These are phyloP conservation scores for Coemansia sp. DNA, from an alignment of 192 early-diverging fungal genomes.

Conservation along the genomic window DNA sequence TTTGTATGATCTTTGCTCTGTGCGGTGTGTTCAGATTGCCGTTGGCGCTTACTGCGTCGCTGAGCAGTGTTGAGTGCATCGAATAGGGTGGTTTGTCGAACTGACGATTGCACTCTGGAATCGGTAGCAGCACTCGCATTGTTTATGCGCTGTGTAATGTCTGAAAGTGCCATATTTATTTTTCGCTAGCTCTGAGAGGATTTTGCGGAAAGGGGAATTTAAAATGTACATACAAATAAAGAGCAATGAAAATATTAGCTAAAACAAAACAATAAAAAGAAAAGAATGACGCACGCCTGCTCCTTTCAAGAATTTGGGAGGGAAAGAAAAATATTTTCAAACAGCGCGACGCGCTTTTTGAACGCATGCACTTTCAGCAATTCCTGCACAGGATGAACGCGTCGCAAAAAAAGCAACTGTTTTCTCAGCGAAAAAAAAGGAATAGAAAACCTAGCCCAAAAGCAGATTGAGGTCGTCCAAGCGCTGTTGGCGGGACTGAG, in stretches of 20 bases:
- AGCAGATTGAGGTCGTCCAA: conserved; percentile 48
- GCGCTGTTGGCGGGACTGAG: conserved; percentile 51
- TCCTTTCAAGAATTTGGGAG: too few relatives aligned
- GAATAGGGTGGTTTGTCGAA: conserved; percentile 42
- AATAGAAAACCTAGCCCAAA: conserved; percentile 19
- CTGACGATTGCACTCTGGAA: background rate
- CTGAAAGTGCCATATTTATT: conserved; percentile 29
- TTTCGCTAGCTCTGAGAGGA: background rate
- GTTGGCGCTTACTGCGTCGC: conserved; percentile 31
- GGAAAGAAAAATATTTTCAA: background rate
- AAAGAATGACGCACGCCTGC: conserved; percentile 5
- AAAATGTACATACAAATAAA: background rate
- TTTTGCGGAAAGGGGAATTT: background rate
- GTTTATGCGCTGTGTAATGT: conserved; percentile 41
- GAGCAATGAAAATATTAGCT: background rate
- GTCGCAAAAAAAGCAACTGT: background rate
- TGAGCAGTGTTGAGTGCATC: conserved; percentile 33
- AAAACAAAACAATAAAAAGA: background rate
- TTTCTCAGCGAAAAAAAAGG: background rate
- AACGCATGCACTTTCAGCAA: background rate
- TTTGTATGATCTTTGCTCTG: conserved; percentile 18
- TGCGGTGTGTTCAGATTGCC: background rate
- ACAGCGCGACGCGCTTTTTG: background rate
- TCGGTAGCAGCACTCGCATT: conserved; percentile 11
- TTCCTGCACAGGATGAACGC: background rate